Base-by-base conservation (phyloP, 768 basidiomycete genomes). In the Mycena belliarum region DNA sequence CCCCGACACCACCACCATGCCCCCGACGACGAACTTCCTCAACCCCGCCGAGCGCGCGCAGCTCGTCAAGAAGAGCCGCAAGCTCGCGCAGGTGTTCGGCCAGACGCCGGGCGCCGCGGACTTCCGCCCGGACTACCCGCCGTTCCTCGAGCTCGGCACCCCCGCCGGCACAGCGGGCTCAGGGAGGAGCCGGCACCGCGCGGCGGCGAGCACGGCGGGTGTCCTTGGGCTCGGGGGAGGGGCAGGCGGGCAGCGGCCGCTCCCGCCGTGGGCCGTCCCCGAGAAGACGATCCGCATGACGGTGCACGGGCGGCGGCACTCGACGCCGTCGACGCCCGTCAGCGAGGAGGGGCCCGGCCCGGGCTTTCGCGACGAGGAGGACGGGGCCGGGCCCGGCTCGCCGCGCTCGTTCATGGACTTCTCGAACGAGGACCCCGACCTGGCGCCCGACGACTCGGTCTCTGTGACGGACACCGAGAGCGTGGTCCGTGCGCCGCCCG, bases 81-180 rank as follows among this genome's bases (percentile, higher is more conserved):
- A 94, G 70, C 81, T 93, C 46, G 79, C 87, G n/a, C 86, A 87
- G 60, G 74, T 93, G n/a, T 86, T 93, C 52, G 91, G 91, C 40
- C 79, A 84, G 70, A 83, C 79, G 4, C 89, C 37, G 18, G 37
- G 37, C 10, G 37, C 76, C 5, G 80, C 81, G 11, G 72, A 70
- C 7, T 63, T 78, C 49, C 60, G 70, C 26, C 70, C 62, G 55
- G 78, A 66, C 65, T 28, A 45, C 58, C 35, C 59, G 46, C 41
- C 57, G 57, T 65, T 66, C 49, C 52, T 64, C 43, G 59, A 68
- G n/a, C n/a, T n/a, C n/a, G n/a, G n/a, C n/a, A n/a, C n/a, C n/a
- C n/a, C n/a, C 59, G 57, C 65, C 55, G 24, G 56, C 15, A 49
- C 60, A 5, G 29, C 55, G 35, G 28, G 53, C 48, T 47, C 56